phyloP scores from a whole-genome alignment of 2,329 filamentous ascomycete species.

The Blastomyces parvus region DNA sequence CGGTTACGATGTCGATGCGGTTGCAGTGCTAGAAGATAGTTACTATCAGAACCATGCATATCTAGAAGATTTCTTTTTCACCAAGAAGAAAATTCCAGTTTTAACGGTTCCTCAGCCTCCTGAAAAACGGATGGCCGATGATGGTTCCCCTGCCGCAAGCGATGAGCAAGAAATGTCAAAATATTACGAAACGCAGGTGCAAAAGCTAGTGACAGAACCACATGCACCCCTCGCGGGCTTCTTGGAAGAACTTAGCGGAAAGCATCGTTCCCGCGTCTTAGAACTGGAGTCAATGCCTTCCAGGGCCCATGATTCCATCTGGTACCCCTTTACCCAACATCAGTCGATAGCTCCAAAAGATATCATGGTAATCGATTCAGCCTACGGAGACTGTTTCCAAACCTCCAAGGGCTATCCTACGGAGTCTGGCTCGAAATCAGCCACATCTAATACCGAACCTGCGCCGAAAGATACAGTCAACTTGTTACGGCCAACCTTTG shows the following conservation, averaged over 20 bases:
- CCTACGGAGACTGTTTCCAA: constrained; percentile 70
- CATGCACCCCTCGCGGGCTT: constrained; percentile 36
- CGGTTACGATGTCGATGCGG: constrained; percentile 64
- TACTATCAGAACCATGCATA: constrained; percentile 61
- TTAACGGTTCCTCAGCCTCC: constrained; percentile 53
- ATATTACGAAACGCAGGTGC: constrained; percentile 52
- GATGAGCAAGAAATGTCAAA: constrained; percentile 50
- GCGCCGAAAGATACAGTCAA: constrained; percentile 9
- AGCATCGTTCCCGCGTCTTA: constrained; percentile 48
- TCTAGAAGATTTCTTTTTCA: constrained; percentile 56
- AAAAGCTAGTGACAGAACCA: constrained; percentile 9
- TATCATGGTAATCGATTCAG: constrained; percentile 70
- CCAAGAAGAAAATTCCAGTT: constrained; percentile 47
- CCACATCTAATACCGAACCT: neutral
- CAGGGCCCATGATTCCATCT: constrained; percentile 57
- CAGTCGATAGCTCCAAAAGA: constrained; percentile 50
- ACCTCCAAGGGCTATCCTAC: constrained; percentile 34
- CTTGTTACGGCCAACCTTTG: constrained; percentile 58
- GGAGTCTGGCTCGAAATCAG: constrained; percentile 15
- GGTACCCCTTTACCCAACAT: constrained; percentile 85
- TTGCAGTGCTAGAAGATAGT: constrained; percentile 59
- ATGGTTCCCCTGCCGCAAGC: constrained; percentile 23
- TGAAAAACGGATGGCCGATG: constrained; percentile 22
- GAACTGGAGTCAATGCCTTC: constrained; percentile 52
- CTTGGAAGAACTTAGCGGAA: constrained; percentile 43